phyloP scores from a whole-genome alignment of 257 asterid species.

The Lycium barbarum region DNA sequence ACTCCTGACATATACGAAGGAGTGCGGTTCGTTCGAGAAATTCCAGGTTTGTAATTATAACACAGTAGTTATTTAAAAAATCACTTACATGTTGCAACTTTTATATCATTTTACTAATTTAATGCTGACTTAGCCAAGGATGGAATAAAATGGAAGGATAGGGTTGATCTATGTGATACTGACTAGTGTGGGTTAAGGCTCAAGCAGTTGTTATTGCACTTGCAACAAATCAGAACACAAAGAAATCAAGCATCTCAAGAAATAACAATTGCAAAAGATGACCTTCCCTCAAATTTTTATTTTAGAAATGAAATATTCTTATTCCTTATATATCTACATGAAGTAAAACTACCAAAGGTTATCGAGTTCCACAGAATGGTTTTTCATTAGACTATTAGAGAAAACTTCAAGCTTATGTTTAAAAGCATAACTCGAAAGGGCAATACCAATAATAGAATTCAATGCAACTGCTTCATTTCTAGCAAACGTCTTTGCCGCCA shows the following conservation, averaged over 20 bases:
- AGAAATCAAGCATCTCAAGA: background rate
- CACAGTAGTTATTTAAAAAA: background rate
- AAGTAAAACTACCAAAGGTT: conserved; percentile 3
- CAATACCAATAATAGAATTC: background rate
- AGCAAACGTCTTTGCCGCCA: background rate
- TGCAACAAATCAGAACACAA: conserved; percentile 10
- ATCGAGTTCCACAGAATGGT: background rate
- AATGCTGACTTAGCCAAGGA: background rate
- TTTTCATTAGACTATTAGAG: background rate
- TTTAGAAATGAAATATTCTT: background rate
- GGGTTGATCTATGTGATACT: background rate
- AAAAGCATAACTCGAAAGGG: background rate
- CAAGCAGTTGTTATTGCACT: background rate
- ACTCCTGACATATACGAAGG: no score
- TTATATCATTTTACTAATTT: background rate
- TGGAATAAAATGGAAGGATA: conserved; percentile 21
- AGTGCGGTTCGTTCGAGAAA: no score
- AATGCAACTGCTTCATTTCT: conserved; percentile 26
- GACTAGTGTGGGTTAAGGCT: background rate
- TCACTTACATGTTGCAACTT: background rate
- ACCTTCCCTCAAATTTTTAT: background rate
- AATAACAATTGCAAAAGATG: conserved; percentile 10
- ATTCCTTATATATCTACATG: conserved; percentile 11
- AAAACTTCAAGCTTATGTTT: background rate
- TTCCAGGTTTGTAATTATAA: conserved; percentile 11